Conservation (phyloP, 495 filamentous ascomycete species). For the Penicillium herquei region DNA sequence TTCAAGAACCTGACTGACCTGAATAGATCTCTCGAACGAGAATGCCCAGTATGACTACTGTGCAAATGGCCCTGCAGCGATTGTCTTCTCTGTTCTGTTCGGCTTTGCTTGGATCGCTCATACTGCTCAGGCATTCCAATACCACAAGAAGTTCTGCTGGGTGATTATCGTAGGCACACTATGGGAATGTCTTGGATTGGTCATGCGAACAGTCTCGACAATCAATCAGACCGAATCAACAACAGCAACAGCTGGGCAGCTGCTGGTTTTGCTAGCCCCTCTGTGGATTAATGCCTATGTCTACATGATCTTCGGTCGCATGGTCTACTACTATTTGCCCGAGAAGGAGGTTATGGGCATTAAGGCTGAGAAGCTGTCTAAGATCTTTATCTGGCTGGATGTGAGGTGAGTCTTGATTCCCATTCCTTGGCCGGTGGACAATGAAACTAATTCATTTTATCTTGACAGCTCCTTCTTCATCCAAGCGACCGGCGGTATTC, state of each 20-base stretch:
- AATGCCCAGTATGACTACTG: conserved; percentile 10
- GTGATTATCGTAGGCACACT: conserved; percentile 43
- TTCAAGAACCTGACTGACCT: conserved; percentile 3
- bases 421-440: too few species aligned
- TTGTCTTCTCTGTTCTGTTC: conserved; percentile 29
- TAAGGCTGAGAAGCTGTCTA: conserved; percentile 48
- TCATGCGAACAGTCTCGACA: conserved; percentile 11
- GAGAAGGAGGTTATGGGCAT: conserved; percentile 46
- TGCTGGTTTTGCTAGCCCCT: conserved; percentile 31
- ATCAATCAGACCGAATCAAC: conserved; percentile 8
- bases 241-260: conserved; percentile 12
- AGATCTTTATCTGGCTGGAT: conserved; percentile 58
- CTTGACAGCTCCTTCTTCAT: conserved; percentile 48
- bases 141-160: conserved; percentile 42
- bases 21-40: conserved; percentile 8
- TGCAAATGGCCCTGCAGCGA: conserved; percentile 17
- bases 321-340: conserved; percentile 55
- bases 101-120: conserved; percentile 22
- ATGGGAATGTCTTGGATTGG: conserved; percentile 19
- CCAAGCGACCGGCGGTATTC: conserved; percentile 48
- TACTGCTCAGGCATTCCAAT: conserved; percentile 18
- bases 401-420: conserved; percentile 30
- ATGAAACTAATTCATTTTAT: not conserved
- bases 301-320: conserved; percentile 61
- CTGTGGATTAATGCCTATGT: conserved; percentile 58